phyloP scores from a whole-genome alignment of 768 basidiomycete genomes.

The Tulasnella sp. region DNA sequence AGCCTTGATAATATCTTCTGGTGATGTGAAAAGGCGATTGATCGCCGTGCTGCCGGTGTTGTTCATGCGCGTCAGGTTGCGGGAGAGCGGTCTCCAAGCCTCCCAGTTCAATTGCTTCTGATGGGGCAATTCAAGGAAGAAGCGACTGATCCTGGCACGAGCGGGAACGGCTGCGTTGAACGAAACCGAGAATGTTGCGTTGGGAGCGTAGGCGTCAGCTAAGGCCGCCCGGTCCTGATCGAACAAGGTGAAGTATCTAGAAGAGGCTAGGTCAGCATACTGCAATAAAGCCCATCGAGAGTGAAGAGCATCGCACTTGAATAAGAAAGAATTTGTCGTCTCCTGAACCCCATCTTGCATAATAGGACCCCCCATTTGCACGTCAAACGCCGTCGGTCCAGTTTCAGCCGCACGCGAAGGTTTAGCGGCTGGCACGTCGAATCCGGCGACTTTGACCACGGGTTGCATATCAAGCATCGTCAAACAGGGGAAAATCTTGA shows the following conservation, averaged over 20 bases:
- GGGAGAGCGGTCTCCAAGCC: constrained; percentile 69
- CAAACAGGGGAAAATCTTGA: constrained; percentile 75
- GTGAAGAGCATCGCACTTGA: constrained; percentile 34
- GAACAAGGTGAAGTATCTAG: constrained; percentile 82
- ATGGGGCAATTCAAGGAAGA: constrained; percentile 73
- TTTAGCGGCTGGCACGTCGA: constrained; percentile 44
- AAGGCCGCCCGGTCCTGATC: constrained; percentile 74
- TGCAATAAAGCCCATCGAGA: neutral
- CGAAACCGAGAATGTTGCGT: constrained; percentile 90
- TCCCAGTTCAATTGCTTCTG: constrained; percentile 83
- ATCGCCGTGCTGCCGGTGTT: constrained; percentile 40
- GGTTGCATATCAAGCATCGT: constrained; percentile 83
- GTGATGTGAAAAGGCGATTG: constrained; percentile 69
- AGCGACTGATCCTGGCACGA: constrained; percentile 73
- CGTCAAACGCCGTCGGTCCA: neutral
- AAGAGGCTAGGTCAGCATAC: neutral
- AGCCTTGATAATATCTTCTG: constrained; percentile 62
- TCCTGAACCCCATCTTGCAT: constrained; percentile 1
- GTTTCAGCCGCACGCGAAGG: neutral
- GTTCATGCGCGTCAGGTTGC: constrained; percentile 65
- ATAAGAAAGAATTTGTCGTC: neutral
- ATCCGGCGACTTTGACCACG: constrained; percentile 69
- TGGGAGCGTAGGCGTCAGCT: constrained; percentile 73
- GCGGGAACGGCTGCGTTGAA: constrained; percentile 80
- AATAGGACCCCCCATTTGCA: neutral